Base-by-base conservation (phyloP, 2,329 filamentous ascomycete genomes). In the Ophiosphaerella narmari region DNA sequence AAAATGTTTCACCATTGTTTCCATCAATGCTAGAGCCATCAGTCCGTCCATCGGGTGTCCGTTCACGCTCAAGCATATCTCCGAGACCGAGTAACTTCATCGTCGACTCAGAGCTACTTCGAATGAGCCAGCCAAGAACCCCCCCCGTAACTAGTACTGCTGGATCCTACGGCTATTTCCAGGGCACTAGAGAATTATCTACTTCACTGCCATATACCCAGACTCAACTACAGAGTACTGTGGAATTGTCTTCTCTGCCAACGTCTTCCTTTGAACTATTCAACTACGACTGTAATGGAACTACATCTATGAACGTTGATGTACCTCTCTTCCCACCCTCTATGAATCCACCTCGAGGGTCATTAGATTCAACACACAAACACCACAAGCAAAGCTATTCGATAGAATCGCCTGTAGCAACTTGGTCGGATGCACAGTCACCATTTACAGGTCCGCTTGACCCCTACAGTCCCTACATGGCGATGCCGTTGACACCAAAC, bases 401-500 rank as follows among this genome's bases (percentile, higher is more conserved):
- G 21, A 56, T 53, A 6, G 64, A 65, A 8, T 68, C 66, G 2
- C 61, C 65, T 41, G 50, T 57, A 24, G 54, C 60, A 4, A 58
- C 59, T 5, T 48, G 54, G 8, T 64, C 65, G 12, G 66, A 73
- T 21, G 61, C 74, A 33, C 67, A 65, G 37, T 77, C 76, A 31
- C 75, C 76, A 14, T 65, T 67, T 26, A 66, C 66, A 63, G 64
- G 67, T 60, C 65, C 68, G 63, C 65, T 61, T 52, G 68, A 70
- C 35, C 67, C 76, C 18, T 76, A 75, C 50, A 77, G 73, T 48
- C 74, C 73, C n/a, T 73, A 66, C 73, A 70, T 76, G 57, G 60
- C 75, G 55, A 71, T 72, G 50, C 77, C 72, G 57, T 75, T 74
- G 61, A 82, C 73, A 47, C 79, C 74, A 32, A 71, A 63, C 50